Evolutionary conservation across 202 grass and related monocot genomes (phyloP).

Genomic region (Zoysia matrella): DNA sequence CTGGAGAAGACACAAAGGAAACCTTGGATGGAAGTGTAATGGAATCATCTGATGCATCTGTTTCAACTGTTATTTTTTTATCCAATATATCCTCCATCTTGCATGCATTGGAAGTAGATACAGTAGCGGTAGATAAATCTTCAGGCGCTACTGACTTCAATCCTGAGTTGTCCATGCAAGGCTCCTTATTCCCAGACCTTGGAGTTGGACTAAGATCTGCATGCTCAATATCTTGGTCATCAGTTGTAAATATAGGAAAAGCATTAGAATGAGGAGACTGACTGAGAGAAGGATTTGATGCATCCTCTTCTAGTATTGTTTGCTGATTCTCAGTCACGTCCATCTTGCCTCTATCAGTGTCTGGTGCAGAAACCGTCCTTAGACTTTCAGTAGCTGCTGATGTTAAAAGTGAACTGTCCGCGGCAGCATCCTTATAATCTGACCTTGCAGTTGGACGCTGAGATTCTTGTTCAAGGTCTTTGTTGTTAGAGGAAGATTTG

Average conservation of each 20-base stretch:
- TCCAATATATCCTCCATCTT: no score
- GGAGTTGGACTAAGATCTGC: no score
- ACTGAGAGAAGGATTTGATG: conserved; percentile 17
- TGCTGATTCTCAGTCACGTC: conserved; percentile 26
- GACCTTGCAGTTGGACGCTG: conserved; percentile 8
- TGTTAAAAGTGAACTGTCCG: conserved; percentile 17
- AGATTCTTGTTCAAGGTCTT: conserved; percentile 37
- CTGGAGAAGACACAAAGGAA: no score
- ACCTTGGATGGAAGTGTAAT: no score
- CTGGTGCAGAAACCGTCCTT: neutral
- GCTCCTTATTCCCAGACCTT: no score
- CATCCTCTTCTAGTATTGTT: conserved; percentile 27
- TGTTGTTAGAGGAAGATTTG: neutral
- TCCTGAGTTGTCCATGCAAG: no score
- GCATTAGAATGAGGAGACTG: conserved; percentile 27
- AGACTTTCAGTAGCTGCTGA: conserved; percentile 3
- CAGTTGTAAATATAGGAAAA: conserved; percentile 19
- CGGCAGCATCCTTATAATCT: conserved; percentile 24
- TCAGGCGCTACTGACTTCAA: no score
- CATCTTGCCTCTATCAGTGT: conserved; percentile 13
- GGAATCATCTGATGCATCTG: no score
- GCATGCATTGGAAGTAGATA: no score
- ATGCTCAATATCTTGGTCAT: conserved; percentile 33
- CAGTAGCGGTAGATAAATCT: no score
- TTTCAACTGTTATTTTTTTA: no score